These are phyloP conservation scores for Thelephora terrestris DNA, from an alignment of 1,284 basidiomycete species.

Conservation along the genomic window DNA sequence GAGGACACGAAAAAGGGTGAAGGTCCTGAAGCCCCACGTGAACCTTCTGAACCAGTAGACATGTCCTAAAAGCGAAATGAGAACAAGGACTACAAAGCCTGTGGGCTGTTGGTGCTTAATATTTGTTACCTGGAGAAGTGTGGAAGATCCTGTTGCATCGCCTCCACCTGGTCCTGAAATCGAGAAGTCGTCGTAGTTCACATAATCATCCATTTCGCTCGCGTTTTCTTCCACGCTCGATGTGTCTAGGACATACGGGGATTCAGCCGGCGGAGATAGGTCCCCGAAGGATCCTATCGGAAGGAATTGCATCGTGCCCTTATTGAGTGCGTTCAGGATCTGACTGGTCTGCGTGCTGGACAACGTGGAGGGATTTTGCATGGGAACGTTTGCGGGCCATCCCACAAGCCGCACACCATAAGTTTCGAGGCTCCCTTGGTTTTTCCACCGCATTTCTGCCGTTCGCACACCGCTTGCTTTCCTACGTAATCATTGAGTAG, in stretches of 20 bases:
- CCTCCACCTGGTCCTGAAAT: no score
- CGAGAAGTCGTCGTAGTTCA: not conserved
- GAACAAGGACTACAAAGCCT: not conserved
- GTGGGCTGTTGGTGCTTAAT: not conserved
- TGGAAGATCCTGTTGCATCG: no score
- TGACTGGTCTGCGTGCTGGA: constrained; percentile 41
- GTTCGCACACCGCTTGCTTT: constrained; percentile 43
- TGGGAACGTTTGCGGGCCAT: constrained; percentile 48
- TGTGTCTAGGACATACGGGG: not conserved
- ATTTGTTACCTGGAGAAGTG: not conserved
- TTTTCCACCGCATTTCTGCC: constrained; percentile 68
- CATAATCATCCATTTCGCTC: not conserved
- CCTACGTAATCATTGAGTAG: constrained; percentile 15
- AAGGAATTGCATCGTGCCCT: constrained; percentile 35
- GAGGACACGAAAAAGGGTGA: not conserved
- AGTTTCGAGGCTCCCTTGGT: constrained; percentile 38
- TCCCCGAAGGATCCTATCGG: constrained; percentile 5
- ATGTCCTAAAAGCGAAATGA: not conserved
- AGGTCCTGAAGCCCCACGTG: not conserved
- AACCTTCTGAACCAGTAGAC: not conserved
- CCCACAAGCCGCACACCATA: constrained; percentile 53
- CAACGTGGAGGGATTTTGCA: constrained; percentile 49
- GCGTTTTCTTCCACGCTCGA: not conserved
- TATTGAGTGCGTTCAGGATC: constrained; percentile 37
- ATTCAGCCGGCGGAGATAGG: not conserved